phyloP scores from a whole-genome alignment of 2,329 filamentous ascomycete species.

The Hyphodiscus sp. region DNA sequence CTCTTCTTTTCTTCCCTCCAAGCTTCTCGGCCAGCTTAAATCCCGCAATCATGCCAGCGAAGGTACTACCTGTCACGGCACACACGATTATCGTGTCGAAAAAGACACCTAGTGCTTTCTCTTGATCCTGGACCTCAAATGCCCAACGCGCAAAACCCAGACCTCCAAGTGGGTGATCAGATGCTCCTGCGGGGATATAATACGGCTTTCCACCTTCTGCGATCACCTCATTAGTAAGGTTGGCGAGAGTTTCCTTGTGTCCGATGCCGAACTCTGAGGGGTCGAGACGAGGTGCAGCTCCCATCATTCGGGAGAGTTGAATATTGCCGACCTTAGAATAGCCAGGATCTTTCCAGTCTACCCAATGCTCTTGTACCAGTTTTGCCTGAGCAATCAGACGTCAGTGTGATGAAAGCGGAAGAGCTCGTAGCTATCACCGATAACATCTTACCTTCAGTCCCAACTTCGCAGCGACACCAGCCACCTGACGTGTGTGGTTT shows the following conservation, averaged over 20 bases:
- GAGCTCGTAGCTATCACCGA: neutral
- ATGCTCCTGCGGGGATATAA: conserved; percentile 66
- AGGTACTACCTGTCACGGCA: conserved; percentile 63
- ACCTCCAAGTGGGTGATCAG: conserved; percentile 63
- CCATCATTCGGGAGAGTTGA: conserved; percentile 62
- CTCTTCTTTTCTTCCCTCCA: conserved; percentile 41
- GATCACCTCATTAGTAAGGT: conserved; percentile 45
- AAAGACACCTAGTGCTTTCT: conserved; percentile 52
- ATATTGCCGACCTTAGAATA: conserved; percentile 66
- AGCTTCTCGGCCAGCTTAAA: conserved; percentile 56
- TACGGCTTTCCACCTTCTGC: conserved; percentile 53
- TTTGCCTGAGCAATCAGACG: conserved; percentile 27
- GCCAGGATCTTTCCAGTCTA: conserved; percentile 51
- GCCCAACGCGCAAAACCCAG: conserved; percentile 67
- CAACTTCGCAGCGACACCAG: conserved; percentile 52
- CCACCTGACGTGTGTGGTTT: conserved; percentile 64
- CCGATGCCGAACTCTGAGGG: conserved; percentile 59
- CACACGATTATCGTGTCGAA: conserved; percentile 65
- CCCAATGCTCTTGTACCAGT: conserved; percentile 64
- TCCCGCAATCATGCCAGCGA: conserved; percentile 66
- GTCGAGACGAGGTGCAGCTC: conserved; percentile 56
- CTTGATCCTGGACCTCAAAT: conserved; percentile 60
- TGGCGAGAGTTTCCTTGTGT: conserved; percentile 55
- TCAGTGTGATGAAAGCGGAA: neutral
- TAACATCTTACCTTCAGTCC: conserved; percentile 40